phyloP scores from a whole-genome alignment of 1,284 basidiomycete species.

The Moniliella sp. region DNA sequence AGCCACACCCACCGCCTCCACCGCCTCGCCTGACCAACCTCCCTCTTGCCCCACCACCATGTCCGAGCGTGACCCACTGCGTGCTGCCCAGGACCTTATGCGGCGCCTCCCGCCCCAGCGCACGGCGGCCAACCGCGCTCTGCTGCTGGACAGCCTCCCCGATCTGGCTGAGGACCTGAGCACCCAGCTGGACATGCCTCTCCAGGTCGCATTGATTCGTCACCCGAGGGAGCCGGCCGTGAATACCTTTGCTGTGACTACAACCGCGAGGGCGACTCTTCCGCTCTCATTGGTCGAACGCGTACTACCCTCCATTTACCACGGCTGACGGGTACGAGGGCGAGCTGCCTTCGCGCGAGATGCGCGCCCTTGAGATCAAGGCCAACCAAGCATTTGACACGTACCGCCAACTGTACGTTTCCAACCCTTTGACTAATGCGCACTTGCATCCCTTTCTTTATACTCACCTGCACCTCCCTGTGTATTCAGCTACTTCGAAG shows the following conservation, averaged over 20 bases:
- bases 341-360: slow-evolving; percentile 56
- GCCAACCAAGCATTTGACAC: slow-evolving; percentile 93
- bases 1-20: no score
- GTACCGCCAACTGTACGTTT: slow-evolving; percentile 69
- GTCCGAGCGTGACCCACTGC: no score
- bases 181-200: slow-evolving; percentile 80
- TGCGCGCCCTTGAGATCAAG: slow-evolving; percentile 72
- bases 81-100: slow-evolving; percentile 84
- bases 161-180: slow-evolving; percentile 86
- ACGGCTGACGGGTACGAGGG: slow-evolving; percentile 47
- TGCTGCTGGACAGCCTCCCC: slow-evolving; percentile 50
- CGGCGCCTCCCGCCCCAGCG: slow-evolving; percentile 78
- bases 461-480: no score
- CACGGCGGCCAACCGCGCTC: slow-evolving; percentile 61
- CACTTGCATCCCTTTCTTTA: no score
- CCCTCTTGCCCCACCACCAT: no score
- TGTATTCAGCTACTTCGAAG: slow-evolving; percentile 66
- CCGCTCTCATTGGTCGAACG: slow-evolving; percentile 88
- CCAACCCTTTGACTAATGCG: no score
- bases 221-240: slow-evolving; percentile 43
- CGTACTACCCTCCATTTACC: slow-evolving; percentile 58
- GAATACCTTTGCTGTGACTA: slow-evolving; percentile 93
- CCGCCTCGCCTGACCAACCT: no score
- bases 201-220: slow-evolving; percentile 58
- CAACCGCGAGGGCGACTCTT: slow-evolving; percentile 85